Conservation (phyloP, 2,329 filamentous ascomycete species). For the Cytospora chrysosperma region DNA sequence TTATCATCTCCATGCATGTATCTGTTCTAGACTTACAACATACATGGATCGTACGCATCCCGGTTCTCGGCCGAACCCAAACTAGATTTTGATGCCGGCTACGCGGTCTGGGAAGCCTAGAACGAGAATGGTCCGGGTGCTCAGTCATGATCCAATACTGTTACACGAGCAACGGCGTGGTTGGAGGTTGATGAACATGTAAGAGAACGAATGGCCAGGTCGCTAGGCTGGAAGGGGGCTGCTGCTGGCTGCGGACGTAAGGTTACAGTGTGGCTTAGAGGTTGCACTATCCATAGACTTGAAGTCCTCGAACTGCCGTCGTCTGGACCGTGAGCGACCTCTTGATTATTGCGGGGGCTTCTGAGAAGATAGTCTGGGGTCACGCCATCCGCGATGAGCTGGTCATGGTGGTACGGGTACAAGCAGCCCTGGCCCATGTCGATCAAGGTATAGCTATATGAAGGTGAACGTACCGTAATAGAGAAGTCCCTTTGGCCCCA, state of each 20-base stretch:
- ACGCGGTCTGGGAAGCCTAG: not conserved
- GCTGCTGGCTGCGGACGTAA: constrained; percentile 20
- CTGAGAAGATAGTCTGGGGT: not conserved
- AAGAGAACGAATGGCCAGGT: not conserved
- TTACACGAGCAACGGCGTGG: not conserved
- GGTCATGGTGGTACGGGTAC: constrained; percentile 13
- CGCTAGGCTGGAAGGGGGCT: constrained; percentile 1
- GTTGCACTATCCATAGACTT: constrained; percentile 11
- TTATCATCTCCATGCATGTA: not conserved
- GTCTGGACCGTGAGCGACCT: not conserved
- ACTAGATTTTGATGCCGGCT: not conserved
- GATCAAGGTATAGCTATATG: not conserved
- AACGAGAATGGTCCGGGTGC: not conserved
- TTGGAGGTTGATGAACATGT: not conserved
- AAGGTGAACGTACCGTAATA: not conserved
- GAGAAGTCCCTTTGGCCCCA: not conserved
- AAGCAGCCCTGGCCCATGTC: not conserved
- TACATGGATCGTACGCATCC: not conserved
- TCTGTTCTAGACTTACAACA: not conserved
- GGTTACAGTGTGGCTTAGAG: constrained; percentile 15
- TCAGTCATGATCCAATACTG: not conserved
- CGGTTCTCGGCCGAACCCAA: not conserved
- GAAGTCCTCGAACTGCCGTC: constrained; percentile 14
- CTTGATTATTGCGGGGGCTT: not conserved
- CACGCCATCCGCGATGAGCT: constrained; percentile 12